A percentile compares a stretch with the other conserved stretches of the same genome.
phyloP scores from a whole-genome alignment of 2,329 filamentous ascomycete genomes.

The Aureobasidium pullulans region DNA sequence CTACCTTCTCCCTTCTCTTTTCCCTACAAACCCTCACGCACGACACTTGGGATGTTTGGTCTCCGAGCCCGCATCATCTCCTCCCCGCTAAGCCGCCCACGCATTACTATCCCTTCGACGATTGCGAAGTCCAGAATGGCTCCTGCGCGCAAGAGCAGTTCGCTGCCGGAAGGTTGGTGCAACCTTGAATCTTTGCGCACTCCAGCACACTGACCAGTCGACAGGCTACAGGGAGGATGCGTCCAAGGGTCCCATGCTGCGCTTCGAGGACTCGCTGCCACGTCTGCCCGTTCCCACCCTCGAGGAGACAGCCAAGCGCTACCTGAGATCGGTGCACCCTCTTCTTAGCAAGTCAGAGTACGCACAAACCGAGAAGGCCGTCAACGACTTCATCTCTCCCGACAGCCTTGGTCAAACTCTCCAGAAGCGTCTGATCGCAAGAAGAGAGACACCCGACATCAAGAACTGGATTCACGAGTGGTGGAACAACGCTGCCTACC shows the following conservation, averaged over 20 bases:
- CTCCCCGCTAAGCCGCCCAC: constrained; percentile 4
- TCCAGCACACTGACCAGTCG: not conserved
- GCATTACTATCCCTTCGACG: constrained; percentile 11
- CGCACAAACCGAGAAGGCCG: constrained; percentile 68
- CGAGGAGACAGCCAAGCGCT: constrained; percentile 72
- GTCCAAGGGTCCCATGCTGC: constrained; percentile 71
- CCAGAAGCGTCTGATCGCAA: constrained; percentile 78
- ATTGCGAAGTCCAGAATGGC: constrained; percentile 22
- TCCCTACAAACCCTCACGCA: not conserved
- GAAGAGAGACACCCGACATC: constrained; percentile 67
- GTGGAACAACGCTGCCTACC: constrained; percentile 96
- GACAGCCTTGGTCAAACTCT: constrained; percentile 74
- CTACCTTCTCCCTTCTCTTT: not conserved
- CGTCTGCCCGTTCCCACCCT: constrained; percentile 72
- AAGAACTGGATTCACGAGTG: constrained; percentile 97
- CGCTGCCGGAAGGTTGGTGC: constrained; percentile 39
- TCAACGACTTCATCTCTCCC: constrained; percentile 82
- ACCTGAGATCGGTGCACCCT: constrained; percentile 72
- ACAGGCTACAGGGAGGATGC: constrained; percentile 72
- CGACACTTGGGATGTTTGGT: constrained; percentile 15
- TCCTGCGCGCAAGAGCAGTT: constrained; percentile 34
- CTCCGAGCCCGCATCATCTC: constrained; percentile 14
- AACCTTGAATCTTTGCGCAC: not conserved
- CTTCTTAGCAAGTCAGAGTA: constrained; percentile 63
- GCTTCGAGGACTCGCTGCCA: constrained; percentile 80